Evolutionary conservation across 2,329 filamentous ascomycete genomes (phyloP).

Genomic region (Dothidotthia symphoricarpi): DNA sequence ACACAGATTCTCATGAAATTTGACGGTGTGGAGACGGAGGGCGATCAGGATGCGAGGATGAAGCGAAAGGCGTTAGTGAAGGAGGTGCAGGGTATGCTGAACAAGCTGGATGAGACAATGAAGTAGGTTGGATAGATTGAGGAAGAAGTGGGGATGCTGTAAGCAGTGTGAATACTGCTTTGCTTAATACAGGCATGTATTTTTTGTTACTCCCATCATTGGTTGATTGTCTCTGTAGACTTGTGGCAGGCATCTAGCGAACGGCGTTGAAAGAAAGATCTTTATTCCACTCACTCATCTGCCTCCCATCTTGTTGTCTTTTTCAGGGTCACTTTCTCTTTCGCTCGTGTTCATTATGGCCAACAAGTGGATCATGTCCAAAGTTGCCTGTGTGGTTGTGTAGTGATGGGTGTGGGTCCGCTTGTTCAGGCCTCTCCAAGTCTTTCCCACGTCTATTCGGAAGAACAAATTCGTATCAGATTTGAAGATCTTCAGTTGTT

Average conservation of each 20-base stretch:
- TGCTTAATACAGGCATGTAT: too few species aligned
- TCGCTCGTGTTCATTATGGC: too few species aligned
- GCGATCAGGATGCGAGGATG: slow-evolving; percentile 62
- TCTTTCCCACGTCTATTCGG: too few species aligned
- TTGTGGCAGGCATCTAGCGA: slow-evolving; percentile 2
- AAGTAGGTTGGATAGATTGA: slow-evolving; percentile 14
- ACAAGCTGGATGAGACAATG: slow-evolving; percentile 58
- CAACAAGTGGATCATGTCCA: too few species aligned
- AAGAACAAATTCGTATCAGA: too few species aligned
- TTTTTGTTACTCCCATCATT: not conserved
- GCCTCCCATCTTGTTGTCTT: too few species aligned
- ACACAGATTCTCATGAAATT: slow-evolving; percentile 74
- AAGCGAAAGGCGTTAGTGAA: slow-evolving; percentile 71
- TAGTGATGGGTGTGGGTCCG: too few species aligned
- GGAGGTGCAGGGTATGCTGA: slow-evolving; percentile 66
- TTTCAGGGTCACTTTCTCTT: too few species aligned
- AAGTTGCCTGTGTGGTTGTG: too few species aligned
- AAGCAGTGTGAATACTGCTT: not conserved
- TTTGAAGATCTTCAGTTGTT: too few species aligned
- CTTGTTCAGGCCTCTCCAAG: too few species aligned
- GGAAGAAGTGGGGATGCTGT: not conserved
- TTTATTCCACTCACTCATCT: too few species aligned
- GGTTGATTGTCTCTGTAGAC: not conserved
- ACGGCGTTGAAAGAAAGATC: slow-evolving; percentile 1
- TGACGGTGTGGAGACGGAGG: slow-evolving; percentile 72